Evolutionary conservation across 2,329 filamentous ascomycete genomes (phyloP), one percentile per base, ranked within the genome.

Genomic region (Trichophyton schoenleinii): DNA sequence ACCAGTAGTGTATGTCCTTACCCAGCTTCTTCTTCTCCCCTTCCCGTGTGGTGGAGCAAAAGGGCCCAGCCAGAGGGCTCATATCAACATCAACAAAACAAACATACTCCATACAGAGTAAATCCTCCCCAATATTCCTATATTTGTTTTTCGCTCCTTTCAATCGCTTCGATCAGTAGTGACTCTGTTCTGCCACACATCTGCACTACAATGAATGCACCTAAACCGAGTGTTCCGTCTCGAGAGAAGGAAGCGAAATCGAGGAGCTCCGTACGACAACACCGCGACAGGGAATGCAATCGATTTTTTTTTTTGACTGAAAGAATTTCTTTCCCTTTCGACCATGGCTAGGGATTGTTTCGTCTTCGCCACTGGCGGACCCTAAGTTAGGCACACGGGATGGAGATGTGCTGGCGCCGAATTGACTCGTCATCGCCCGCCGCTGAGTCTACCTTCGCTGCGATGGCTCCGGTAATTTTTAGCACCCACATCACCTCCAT

Each of bases 371-470:
- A 55, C 49, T 55, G 49, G 49, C 49, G 49, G 31, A 36, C 31
- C 34, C 28, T 20, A 36, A 36, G 25, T 55, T 44, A 44, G 28
- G 25, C 49, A n/a, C 13, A 55, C 28, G 28, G 25, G 49, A 55
- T 28, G 49, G 34, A 15, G 49, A 28, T 49, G 49, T 8, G 49
- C 28, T 34, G 49, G 49, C 49, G 49, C 28, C 49, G 34, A 55
- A 55, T 55, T 28, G 49, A 55, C 49, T 55, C 49, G 49, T 55
- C 49, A 55, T 55, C 49, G 49, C 28, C 28, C 49, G 46, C 41
- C 41, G 13, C n/a, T 44, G 3, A 8, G 13, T 44, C 41, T 7
- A 44, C 22, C 31, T 53, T 38, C 34, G 8, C 18, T 53, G 4
- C n/a, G 25, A 53, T 53, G 22, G 49, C 13, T 18, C 22, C 49